Evolutionary conservation across 371 early-diverging fungal species (phyloP), one percentile per base, ranked within the genome.

Genomic region (Mucor velutinosus): DNA sequence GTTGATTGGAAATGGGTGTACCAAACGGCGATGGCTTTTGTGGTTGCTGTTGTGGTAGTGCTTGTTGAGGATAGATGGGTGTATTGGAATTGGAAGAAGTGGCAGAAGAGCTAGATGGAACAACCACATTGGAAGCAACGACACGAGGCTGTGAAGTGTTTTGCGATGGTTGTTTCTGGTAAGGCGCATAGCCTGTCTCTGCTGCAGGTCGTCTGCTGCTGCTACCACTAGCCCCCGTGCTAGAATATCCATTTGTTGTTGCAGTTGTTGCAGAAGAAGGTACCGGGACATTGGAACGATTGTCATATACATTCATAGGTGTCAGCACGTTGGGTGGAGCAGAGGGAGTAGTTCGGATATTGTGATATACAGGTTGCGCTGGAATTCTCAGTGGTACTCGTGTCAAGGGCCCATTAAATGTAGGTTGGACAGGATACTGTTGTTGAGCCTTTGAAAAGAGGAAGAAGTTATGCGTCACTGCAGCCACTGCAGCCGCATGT

Each of bases 341-440:
- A 32, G 62, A 47, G 11, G 62, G 62, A 5, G 62, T 65, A 0
- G 61, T 30, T 47, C 21, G 37, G n/a, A 47, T 19, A 21, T 61
- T 14, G 30, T 71, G 65, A 55, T 71, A 71, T 4, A 71, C 60
- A n/a, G 71, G 71, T 32, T 58, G 57, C 7, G 37, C 41, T 33
- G 71, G 71, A 35, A 71, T 71, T 63, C 67, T 58, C 14, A 71
- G 39, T 7, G 53, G 71, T 11, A 71, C 71, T 66, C 71, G 23
- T 29, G 63, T 43, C 25, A 66, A 32, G 2, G 71, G 71, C 6
- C 66, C 71, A 39, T 66, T 58, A 17, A 62, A 58, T 23, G 58
- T 62, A 29, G 65, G 56, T 39, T 60, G 61, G 30, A 58, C 32
- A 45, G 61, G 65, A 47, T 58, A 71, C 11, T 58, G 59, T 43